Conservation (phyloP, 1,139 yeast genomes). For the Sugiyamaella novakii region DNA sequence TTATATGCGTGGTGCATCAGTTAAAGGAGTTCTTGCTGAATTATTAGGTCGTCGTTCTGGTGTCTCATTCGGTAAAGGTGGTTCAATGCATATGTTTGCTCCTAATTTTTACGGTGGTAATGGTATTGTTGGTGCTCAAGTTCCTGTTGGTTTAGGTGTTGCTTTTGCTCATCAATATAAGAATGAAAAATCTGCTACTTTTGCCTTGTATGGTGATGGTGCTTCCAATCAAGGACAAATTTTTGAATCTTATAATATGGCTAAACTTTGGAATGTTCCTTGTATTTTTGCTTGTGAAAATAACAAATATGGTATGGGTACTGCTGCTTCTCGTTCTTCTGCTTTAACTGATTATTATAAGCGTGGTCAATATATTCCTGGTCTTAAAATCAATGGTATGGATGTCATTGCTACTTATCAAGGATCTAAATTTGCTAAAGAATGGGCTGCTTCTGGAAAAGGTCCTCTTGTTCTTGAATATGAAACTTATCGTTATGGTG, state of each 20-base stretch:
- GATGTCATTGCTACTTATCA: conserved; percentile 93
- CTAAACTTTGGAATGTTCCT: conserved; percentile 97
- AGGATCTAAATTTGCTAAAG: conserved; percentile 96
- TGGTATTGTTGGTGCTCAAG: conserved; percentile 99
- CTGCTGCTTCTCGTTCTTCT: conserved; percentile 93
- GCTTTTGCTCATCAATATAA: conserved; percentile 96
- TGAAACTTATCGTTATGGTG: conserved; percentile 99
- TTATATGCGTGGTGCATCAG: conserved; percentile 92
- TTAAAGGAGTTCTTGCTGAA: conserved; percentile 88
- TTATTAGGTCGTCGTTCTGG: conserved; percentile 96
- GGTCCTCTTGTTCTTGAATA: conserved; percentile 96
- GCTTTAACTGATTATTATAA: conserved; percentile 96
- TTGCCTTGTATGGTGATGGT: conserved; percentile 96
- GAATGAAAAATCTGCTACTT: conserved; percentile 73
- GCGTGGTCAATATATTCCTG: conserved; percentile 99
- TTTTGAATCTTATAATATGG: conserved; percentile 97
- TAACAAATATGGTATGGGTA: conserved; percentile 99
- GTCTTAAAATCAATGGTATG: conserved; percentile 98
- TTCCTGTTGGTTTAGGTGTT: conserved; percentile 95
- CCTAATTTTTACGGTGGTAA: conserved; percentile 97
- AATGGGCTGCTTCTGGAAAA: conserved; percentile 90
- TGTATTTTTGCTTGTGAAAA: conserved; percentile 95
- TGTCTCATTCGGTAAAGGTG: conserved; percentile 97
- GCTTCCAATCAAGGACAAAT: conserved; percentile 99
- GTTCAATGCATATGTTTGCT: conserved; percentile 98